phyloP scores from a whole-genome alignment of 2,329 filamentous ascomycete species.

The Diaporthe caulivora region DNA sequence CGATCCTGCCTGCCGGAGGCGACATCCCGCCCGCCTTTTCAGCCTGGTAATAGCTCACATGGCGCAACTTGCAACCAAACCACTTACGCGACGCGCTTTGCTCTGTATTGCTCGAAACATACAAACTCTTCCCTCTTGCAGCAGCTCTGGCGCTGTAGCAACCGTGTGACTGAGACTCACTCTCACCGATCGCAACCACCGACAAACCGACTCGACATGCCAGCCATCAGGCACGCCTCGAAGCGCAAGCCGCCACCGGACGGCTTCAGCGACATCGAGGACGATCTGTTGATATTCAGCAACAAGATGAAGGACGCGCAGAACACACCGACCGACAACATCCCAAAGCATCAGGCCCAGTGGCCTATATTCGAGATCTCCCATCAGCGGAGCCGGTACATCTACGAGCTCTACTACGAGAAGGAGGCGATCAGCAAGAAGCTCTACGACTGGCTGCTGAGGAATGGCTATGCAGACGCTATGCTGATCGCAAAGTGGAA shows the following conservation, averaged over 20 bases:
- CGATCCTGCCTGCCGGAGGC: slow-evolving; percentile 20
- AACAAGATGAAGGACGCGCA: slow-evolving; percentile 98
- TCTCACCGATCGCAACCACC: background rate
- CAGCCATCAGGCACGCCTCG: slow-evolving; percentile 79
- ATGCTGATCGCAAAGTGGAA: slow-evolving; percentile 99
- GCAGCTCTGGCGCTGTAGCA: background rate
- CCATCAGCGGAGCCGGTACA: slow-evolving; percentile 91
- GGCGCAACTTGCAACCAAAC: background rate
- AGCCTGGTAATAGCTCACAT: slow-evolving; percentile 18
- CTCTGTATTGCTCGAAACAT: slow-evolving; percentile 6
- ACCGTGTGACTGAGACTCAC: background rate
- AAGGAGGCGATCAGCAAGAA: slow-evolving; percentile 94
- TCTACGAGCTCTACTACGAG: slow-evolving; percentile 98
- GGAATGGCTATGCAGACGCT: slow-evolving; percentile 95
- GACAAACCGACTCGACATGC: slow-evolving; percentile 65
- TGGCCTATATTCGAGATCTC: slow-evolving; percentile 99
- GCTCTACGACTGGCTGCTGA: slow-evolving; percentile 95
- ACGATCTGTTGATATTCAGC: slow-evolving; percentile 85
- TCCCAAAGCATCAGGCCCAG: slow-evolving; percentile 86
- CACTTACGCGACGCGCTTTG: background rate
- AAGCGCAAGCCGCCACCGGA: slow-evolving; percentile 87
- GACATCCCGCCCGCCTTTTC: background rate
- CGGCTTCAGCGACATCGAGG: slow-evolving; percentile 89
- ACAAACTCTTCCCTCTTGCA: background rate
- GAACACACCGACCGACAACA: slow-evolving; percentile 85